A percentile compares a stretch with the other conserved stretches of the same genome.
phyloP scores from a whole-genome alignment of 352 stramenopile genomes.

The Plasmopara halstedii region DNA sequence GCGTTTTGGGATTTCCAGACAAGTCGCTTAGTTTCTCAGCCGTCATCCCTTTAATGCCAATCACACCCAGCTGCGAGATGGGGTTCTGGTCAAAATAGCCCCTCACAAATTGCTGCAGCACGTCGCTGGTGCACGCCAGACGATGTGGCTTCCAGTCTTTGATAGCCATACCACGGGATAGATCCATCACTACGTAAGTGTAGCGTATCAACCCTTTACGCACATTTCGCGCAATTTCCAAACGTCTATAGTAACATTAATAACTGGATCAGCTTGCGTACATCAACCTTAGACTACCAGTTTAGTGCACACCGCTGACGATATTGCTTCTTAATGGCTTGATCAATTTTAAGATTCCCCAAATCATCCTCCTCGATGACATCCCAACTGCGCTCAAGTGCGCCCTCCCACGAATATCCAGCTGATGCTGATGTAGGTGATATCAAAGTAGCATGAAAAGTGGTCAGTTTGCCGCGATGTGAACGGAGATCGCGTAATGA shows the following conservation, averaged over 20 bases:
- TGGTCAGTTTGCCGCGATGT: neutral
- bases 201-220: slow-evolving; percentile 83
- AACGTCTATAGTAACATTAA: slow-evolving; percentile 23
- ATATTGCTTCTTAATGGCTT: slow-evolving; percentile 55
- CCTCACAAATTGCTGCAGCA: slow-evolving; percentile 80
- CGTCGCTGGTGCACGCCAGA: slow-evolving; percentile 49
- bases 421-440: slow-evolving; percentile 19
- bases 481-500: neutral
- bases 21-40: slow-evolving; percentile 89
- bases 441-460: too few relatives aligned
- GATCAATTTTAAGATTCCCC: slow-evolving; percentile 71
- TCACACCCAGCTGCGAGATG: slow-evolving; percentile 87
- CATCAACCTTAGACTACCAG: neutral
- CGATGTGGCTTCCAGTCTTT: slow-evolving; percentile 87
- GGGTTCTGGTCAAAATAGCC: slow-evolving; percentile 94
- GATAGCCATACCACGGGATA: slow-evolving; percentile 77
- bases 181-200: slow-evolving; percentile 77
- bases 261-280: slow-evolving; percentile 1
- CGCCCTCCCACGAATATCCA: slow-evolving; percentile 80
- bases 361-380: slow-evolving; percentile 79
- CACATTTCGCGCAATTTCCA: slow-evolving; percentile 81
- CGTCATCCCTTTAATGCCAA: slow-evolving; percentile 86
- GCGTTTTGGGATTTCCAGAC: slow-evolving; percentile 81
- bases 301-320: slow-evolving; percentile 47
- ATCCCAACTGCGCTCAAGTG: slow-evolving; percentile 81